Base-by-base conservation (phyloP, 2,329 filamentous ascomycete species). In the Nigrospora osmanthi region DNA sequence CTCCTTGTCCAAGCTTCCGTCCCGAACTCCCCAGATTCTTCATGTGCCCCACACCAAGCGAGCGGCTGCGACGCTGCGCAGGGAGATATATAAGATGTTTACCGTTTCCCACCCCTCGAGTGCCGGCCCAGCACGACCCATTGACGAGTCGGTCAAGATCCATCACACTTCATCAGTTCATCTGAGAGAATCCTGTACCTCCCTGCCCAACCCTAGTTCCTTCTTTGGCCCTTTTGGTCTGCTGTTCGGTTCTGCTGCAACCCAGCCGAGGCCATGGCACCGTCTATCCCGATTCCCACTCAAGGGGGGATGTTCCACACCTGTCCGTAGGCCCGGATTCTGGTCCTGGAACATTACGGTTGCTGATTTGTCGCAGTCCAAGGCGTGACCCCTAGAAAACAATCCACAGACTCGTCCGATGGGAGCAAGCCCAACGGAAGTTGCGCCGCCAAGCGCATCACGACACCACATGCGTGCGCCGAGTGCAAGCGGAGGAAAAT, bases 401-500 rank as follows among this genome's bases (percentile, higher is more conserved):
- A 69, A 28, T 67, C 68, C 1, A 61, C 64, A 41, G 69, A 73
- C 43, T 67, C 66, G 38, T 53, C 57, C 16, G 60, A 63, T 38
- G 58, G 50, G 47, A 49, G 56, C 49, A 62, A 62, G 51, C 46
- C 58, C 17, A 59, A 47, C 45, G 52, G 57, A n/a, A 56, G 38
- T 41, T 54, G 57, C 46, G 54, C 58, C 43, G 50, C 59, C 38
- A 63, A 63, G 49, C 54, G 60, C 37, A 63, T 63, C 46, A 63
- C 60, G 30, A 63, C 60, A 38, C 60, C 60, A 33, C 61, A 64
- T 49, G 68, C 70, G 39, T 73, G 70, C 49, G 67, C 68, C 4
- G 70, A 72, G 53, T 73, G 87, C 67, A 83, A 89, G 58, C 76
- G 87, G 53, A 78, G 87, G 49, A 93, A 91, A 65, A 91, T 91